A percentile compares a stretch with the other conserved stretches of the same genome.
Conservation (phyloP, 2,329 filamentous ascomycete species). For the Chaetomium olivaceum region DNA sequence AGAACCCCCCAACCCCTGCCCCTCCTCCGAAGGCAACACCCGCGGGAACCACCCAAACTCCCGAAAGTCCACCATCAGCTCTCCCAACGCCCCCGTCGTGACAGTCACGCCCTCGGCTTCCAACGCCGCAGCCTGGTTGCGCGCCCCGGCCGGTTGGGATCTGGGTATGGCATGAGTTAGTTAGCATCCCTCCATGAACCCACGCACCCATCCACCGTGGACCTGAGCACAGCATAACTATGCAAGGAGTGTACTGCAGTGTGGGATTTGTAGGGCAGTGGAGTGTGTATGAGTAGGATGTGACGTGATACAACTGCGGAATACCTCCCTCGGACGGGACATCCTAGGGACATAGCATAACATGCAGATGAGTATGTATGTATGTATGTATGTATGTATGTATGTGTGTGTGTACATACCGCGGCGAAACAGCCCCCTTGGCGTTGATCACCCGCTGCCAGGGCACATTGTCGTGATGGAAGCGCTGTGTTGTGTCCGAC, state of each 20-base stretch:
- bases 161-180: constrained; percentile 38
- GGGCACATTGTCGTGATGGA: constrained; percentile 77
- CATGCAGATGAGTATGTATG: too few species aligned
- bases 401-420: too few species aligned
- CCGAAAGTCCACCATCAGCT: constrained; percentile 52
- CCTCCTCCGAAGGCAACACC: constrained; percentile 48
- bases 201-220: too few species aligned
- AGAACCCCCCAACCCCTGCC: constrained; percentile 17
- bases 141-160: constrained; percentile 51
- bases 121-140: constrained; percentile 53
- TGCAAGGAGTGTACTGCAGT: too few species aligned
- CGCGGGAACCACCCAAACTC: constrained; percentile 59
- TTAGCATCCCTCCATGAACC: too few species aligned
- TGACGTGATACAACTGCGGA: too few species aligned
- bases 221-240: background rate
- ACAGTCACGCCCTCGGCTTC: constrained; percentile 55
- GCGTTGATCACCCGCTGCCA: constrained; percentile 94
- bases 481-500: constrained; percentile 51
- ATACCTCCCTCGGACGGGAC: too few species aligned
- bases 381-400: too few species aligned
- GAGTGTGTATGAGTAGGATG: too few species aligned
- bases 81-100: constrained; percentile 50
- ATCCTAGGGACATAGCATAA: too few species aligned
- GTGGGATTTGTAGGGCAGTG: too few species aligned
- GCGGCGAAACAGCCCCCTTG: constrained; percentile 80